Conservation (phyloP, 164 flowering plant species). For the Protea cynaroides region DNA sequence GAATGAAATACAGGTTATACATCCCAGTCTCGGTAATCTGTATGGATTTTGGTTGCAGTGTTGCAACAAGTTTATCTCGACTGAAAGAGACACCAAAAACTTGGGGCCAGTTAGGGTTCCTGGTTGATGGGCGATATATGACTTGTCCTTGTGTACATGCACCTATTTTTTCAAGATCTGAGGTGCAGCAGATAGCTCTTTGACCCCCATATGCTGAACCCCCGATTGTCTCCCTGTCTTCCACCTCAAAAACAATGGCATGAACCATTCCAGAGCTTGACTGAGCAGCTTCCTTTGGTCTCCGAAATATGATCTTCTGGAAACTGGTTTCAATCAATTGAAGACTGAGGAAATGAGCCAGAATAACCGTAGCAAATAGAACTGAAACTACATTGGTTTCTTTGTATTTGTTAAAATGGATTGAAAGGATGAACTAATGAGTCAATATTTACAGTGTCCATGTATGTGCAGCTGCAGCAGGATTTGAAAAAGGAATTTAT, state of each 20-base stretch:
- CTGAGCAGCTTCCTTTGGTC: conserved; percentile 45
- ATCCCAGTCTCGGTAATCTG: conserved; percentile 83
- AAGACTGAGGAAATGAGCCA: not conserved
- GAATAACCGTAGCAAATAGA: not conserved
- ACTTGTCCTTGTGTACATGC: conserved; percentile 73
- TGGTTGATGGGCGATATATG: conserved; percentile 65
- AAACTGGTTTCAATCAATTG: conserved; percentile 47
- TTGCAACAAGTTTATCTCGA: conserved; percentile 39
- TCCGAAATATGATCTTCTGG: conserved; percentile 68
- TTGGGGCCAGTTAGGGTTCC: conserved; percentile 79
- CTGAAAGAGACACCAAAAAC: conserved; percentile 57
- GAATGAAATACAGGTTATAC: conserved; percentile 93
- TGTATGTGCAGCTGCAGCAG: too few species aligned
- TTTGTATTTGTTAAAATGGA: not conserved
- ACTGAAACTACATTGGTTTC: conserved; percentile 1
- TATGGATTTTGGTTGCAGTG: conserved; percentile 47
- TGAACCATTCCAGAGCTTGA: conserved; percentile 56
- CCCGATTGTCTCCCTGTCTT: conserved; percentile 84
- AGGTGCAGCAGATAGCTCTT: conserved; percentile 91
- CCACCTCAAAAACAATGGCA: conserved; percentile 90
- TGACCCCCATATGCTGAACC: conserved; percentile 99
- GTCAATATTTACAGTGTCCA: too few species aligned
- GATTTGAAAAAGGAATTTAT: too few species aligned
- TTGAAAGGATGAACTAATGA: not conserved
- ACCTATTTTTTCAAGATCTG: conserved; percentile 89